Base-by-base conservation (phyloP, 441 rosid species). In the Arabidopsis hybrid region DNA sequence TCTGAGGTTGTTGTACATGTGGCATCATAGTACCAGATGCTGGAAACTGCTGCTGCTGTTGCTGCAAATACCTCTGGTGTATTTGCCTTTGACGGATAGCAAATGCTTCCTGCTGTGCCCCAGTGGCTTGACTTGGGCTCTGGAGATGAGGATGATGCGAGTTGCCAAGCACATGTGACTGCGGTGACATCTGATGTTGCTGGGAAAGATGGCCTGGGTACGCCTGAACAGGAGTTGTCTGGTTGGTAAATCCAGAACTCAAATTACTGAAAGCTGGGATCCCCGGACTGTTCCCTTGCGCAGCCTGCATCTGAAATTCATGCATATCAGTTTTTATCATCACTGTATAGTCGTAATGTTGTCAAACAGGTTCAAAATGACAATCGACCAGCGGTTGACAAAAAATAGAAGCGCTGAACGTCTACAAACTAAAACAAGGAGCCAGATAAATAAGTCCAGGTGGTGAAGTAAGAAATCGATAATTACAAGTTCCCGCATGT, bases 171-270 rank as follows among this genome's bases (percentile, higher is more conserved):
- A 83, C 80, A 73, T 86, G 90, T 46, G 98, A 80, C 76, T 81
- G 96, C 77, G 87, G 99, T 8, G 89, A 81, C 69, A 84, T 79
- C 73, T 86, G 99, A 77, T 90, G 97, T 56, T 82, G 98, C 83
- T 87, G 95, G 81, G 86, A 88, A 60, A 86, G 77, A 84, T 88
- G 96, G 75, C 85, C 88, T 56, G 88, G 80, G 80, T 85, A 89
- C 11, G 90, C 70, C 86, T 89, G 96, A 78, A 78, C 86, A 60
- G 90, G 77, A 64, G 96, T 79, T 18, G 93, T 82, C 85, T 85
- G 97, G 82, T 87, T 92, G 65, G 95, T 80, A 75, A 87, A 88
- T 38, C 83, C 83, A 75, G 94, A 79, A 80, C 85, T 89, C 82
- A 90, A 43, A 45, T 89, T 90, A 80, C 82, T 87, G 73, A 88